phyloP scores from a whole-genome alignment of 352 stramenopile genomes.

The Phytophthora pseudosyringae region DNA sequence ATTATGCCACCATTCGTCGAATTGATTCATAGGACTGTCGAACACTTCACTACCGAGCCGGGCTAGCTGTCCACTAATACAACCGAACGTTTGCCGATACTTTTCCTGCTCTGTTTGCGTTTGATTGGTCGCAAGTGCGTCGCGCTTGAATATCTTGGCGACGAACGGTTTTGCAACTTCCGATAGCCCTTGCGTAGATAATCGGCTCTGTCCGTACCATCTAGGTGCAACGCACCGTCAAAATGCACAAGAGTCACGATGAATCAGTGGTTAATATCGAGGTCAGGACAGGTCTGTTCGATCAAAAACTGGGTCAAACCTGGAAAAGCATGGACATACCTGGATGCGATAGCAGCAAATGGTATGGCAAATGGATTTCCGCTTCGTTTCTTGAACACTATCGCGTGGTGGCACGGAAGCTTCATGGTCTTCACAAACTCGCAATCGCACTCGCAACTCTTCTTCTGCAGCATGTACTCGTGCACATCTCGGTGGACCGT shows the following conservation, averaged over 20 bases:
- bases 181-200: not conserved
- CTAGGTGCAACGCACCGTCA: not conserved
- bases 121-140: not conserved
- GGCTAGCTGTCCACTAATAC: not conserved
- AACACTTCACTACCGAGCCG: not conserved
- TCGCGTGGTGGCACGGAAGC: constrained; percentile 13
- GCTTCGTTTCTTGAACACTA: constrained; percentile 10
- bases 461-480: constrained; percentile 13
- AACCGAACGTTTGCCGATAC: not conserved
- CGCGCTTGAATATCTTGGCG: not conserved
- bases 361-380: constrained; percentile 18
- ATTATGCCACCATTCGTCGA: not conserved
- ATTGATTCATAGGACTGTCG: not conserved
- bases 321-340: not conserved
- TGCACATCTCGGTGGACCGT: not conserved
- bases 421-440: constrained; percentile 8
- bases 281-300: no score
- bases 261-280: not conserved
- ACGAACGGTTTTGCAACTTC: not conserved
- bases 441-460: constrained; percentile 2
- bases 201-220: not conserved
- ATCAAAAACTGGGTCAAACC: not conserved
- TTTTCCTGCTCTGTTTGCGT: not conserved
- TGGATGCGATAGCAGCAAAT: constrained; percentile 7
- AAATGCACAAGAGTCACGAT: not conserved